Conservation (phyloP, 2,329 filamentous ascomycete species). For the Coccinonectria pachysandricola region DNA sequence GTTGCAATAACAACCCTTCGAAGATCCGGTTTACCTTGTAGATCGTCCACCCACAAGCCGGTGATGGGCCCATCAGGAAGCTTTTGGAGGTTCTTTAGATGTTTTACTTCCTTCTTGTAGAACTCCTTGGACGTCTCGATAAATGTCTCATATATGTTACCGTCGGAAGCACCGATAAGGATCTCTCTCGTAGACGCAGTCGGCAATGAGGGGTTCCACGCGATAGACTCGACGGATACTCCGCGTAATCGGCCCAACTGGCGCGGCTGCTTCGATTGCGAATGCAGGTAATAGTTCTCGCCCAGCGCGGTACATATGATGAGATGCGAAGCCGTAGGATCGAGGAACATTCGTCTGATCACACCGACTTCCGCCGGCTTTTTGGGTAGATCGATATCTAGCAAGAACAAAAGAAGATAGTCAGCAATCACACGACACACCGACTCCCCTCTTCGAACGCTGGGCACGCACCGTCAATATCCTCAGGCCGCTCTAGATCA, state of each 20-base stretch:
- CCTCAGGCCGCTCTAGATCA: conserved; percentile 83
- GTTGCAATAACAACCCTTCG: conserved; percentile 74
- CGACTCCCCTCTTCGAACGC: too few species aligned
- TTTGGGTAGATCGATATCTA: conserved; percentile 95
- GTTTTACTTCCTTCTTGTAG: conserved; percentile 90
- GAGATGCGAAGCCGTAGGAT: conserved; percentile 90
- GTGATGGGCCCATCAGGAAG: conserved; percentile 74
- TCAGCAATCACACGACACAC: conserved; percentile 5
- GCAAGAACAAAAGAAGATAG: too few species aligned
- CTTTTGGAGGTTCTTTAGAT: conserved; percentile 74
- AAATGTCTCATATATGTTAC: conserved; percentile 88
- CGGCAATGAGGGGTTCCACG: conserved; percentile 89
- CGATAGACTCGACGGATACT: conserved; percentile 77
- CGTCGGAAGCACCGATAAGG: conserved; percentile 81
- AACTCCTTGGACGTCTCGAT: conserved; percentile 93
- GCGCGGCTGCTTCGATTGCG: conserved; percentile 82
- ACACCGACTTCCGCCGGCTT: conserved; percentile 83
- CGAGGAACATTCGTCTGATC: conserved; percentile 93
- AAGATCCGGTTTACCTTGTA: conserved; percentile 58
- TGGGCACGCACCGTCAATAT: conserved; percentile 82
- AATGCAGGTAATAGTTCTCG: conserved; percentile 97
- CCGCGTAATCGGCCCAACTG: conserved; percentile 73
- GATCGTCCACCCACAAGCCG: conserved; percentile 72
- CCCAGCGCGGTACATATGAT: conserved; percentile 83
- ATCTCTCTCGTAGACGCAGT: conserved; percentile 94